Conservation (phyloP, 306 rosid species). For the Begonia peltatifolia region DNA sequence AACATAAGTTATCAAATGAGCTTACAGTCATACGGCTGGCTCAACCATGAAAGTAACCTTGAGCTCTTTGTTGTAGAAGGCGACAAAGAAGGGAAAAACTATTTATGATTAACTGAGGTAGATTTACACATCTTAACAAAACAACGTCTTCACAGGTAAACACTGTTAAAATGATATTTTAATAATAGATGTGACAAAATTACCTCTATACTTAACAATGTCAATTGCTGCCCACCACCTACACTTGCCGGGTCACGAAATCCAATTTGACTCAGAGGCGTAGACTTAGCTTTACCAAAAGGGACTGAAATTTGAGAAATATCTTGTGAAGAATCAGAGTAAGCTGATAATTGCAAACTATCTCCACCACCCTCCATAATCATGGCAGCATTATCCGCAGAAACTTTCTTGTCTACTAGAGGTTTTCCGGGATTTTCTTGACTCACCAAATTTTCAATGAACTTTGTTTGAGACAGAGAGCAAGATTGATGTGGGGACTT, state of each 20-base stretch:
- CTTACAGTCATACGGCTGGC: too few species aligned
- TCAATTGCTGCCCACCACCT: conserved; percentile 76
- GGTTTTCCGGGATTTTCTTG: conserved; percentile 15
- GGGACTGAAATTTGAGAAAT: conserved; percentile 80
- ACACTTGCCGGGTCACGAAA: conserved; percentile 74
- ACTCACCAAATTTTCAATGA: conserved; percentile 15
- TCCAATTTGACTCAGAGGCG: conserved; percentile 89
- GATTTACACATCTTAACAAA: too few species aligned
- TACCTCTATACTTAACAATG: conserved; percentile 82
- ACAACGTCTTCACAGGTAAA: too few species aligned
- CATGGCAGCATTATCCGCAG: conserved; percentile 11
- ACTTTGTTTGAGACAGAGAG: conserved; percentile 19
- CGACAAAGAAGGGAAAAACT: too few species aligned
- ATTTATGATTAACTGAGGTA: too few species aligned
- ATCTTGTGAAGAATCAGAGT: conserved; percentile 29
- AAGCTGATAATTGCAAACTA: conserved; percentile 20
- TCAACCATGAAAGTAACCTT: too few species aligned
- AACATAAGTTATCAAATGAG: too few species aligned
- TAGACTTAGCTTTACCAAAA: conserved; percentile 40
- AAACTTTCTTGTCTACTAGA: conserved; percentile 17
- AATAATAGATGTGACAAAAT: not conserved
- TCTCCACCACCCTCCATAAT: conserved; percentile 17
- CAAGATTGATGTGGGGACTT: conserved; percentile 19
- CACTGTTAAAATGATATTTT: too few species aligned
- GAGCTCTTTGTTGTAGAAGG: too few species aligned